Evolutionary conservation across 208 protist genomes (phyloP).

Genomic region (Phytomonas sp.): DNA sequence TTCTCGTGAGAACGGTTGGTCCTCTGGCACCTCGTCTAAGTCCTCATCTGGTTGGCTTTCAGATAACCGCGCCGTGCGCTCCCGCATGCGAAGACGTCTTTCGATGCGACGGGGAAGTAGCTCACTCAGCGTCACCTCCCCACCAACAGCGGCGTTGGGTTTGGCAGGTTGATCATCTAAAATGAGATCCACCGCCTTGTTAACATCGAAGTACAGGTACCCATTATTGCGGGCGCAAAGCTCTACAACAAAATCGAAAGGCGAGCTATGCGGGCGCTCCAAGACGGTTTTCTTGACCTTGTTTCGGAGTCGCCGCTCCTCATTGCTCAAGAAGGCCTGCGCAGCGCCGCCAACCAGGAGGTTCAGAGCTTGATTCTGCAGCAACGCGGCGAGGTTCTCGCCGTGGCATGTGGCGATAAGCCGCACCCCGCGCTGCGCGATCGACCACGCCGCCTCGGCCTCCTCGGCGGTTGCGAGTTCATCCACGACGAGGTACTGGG

Average conservation of each 20-base stretch:
- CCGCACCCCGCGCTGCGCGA: slow-evolving; percentile 77
- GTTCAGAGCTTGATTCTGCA: slow-evolving; percentile 86
- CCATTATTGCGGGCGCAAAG: slow-evolving; percentile 38
- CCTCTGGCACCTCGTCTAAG: too few relatives aligned
- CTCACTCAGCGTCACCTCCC: slow-evolving; percentile 23
- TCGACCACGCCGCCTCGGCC: slow-evolving; percentile 77
- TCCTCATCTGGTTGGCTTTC: too few relatives aligned
- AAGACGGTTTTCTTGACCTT: slow-evolving; percentile 82
- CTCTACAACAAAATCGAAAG: slow-evolving; percentile 81
- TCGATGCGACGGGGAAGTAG: slow-evolving; percentile 27
- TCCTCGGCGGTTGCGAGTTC: slow-evolving; percentile 80
- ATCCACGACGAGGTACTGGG: slow-evolving; percentile 90
- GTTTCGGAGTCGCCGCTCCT: slow-evolving; percentile 65
- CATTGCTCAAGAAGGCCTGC: slow-evolving; percentile 86
- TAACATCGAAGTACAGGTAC: slow-evolving; percentile 76
- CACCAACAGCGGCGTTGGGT: slow-evolving; percentile 34
- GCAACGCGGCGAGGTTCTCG: slow-evolving; percentile 50
- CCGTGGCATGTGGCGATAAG: slow-evolving; percentile 90
- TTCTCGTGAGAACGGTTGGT: too few relatives aligned
- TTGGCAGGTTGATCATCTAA: slow-evolving; percentile 64
- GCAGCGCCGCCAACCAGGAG: slow-evolving; percentile 83
- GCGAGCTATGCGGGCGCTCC: slow-evolving; percentile 61
- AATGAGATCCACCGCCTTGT: slow-evolving; percentile 73
- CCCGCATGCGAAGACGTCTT: background rate
- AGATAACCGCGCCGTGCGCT: too few relatives aligned